Evolutionary conservation across 108 stramenopile genomes (phyloP).

Genomic region (Skeletonema potamos): DNA sequence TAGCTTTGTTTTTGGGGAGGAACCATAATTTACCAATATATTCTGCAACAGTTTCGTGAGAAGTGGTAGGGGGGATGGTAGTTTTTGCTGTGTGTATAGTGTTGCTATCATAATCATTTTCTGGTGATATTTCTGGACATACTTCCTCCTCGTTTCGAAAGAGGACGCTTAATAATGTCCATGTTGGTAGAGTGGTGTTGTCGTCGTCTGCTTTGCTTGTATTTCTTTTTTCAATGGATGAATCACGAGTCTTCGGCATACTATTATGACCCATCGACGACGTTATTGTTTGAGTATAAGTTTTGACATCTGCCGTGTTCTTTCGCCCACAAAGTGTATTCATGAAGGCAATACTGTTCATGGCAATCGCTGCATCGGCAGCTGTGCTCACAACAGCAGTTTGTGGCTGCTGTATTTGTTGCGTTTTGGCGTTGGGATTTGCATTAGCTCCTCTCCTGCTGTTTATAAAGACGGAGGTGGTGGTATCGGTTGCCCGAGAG

Average conservation of each 20-base stretch:
- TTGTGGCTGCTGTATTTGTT: not conserved
- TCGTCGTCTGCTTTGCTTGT: not conserved
- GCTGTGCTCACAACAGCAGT: not conserved
- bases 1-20: conserved; percentile 8
- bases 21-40: conserved; percentile 33
- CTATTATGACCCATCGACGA: not conserved
- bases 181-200: not conserved
- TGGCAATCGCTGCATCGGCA: conserved; percentile 32
- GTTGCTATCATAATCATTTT: not conserved
- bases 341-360: conserved; percentile 33
- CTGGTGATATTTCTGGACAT: not conserved
- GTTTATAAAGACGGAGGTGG: not conserved
- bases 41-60: conserved; percentile 32
- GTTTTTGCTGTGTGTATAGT: not conserved
- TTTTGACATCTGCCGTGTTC: conserved; percentile 17
- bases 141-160: not conserved
- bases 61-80: not conserved
- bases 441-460: not conserved
- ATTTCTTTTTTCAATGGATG: not conserved
- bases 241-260: not conserved
- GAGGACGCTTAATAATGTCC: not conserved
- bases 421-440: not conserved
- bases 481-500: not conserved
- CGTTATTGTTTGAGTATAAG: conserved; percentile 18
- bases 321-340: conserved; percentile 14